Conservation (phyloP, 2,329 filamentous ascomycete genomes). For the Cytospora piceicola region DNA sequence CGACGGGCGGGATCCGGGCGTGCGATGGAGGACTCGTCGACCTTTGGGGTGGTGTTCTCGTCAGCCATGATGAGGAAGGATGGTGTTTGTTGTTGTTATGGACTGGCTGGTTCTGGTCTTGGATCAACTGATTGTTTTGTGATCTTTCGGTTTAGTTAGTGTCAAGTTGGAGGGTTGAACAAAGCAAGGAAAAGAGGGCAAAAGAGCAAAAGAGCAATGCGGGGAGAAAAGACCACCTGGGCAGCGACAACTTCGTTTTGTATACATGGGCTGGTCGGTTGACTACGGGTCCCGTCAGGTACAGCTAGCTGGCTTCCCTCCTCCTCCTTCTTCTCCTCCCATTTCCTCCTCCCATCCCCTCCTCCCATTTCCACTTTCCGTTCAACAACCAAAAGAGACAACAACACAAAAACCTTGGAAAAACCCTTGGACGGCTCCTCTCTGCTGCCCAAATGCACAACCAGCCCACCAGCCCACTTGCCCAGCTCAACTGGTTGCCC, state of each 20-base stretch:
- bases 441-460: neutral
- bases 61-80: slow-evolving; percentile 44
- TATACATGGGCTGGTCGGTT: neutral
- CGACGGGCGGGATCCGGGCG: slow-evolving; percentile 59
- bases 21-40: slow-evolving; percentile 63
- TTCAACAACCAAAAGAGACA: no score
- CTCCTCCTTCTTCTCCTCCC: neutral
- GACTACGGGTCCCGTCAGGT: neutral
- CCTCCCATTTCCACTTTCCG: neutral
- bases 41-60: slow-evolving; percentile 55
- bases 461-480: neutral
- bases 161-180: neutral
- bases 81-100: neutral
- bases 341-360: neutral
- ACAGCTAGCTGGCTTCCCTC: neutral
- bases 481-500: neutral
- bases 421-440: neutral
- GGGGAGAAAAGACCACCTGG: neutral
- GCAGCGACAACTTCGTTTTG: neutral
- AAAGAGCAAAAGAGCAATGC: neutral
- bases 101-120: neutral
- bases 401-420: no score
- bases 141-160: neutral
- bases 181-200: neutral
- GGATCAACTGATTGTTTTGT: neutral